These are phyloP conservation scores for Eustoma russellianum DNA, from an alignment of 257 asterid genomes.

Conservation along the genomic window DNA sequence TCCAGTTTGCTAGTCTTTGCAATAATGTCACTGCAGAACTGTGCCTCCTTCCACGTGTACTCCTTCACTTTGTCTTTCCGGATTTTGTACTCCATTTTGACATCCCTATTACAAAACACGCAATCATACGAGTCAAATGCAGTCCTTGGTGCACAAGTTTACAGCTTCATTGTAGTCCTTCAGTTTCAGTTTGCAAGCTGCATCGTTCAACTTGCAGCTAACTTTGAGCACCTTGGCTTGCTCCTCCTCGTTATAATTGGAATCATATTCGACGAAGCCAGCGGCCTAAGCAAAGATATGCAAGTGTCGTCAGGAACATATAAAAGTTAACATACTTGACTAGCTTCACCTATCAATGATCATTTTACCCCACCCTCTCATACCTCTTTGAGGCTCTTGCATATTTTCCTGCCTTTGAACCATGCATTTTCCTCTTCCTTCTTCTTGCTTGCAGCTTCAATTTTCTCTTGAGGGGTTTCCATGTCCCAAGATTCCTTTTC, in stretches of 20 bases:
- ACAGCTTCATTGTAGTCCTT: constrained; percentile 47
- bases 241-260: constrained; percentile 40
- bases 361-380: constrained; percentile 22
- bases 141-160: constrained; percentile 35
- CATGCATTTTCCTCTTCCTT: constrained; percentile 50
- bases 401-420: constrained; percentile 44
- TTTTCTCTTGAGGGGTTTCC: constrained; percentile 38
- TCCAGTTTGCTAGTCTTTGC: constrained; percentile 40
- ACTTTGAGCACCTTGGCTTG: constrained; percentile 31
- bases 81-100: constrained; percentile 41
- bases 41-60: constrained; percentile 44
- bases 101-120: constrained; percentile 33
- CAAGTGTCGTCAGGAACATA: constrained; percentile 3
- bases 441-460: constrained; percentile 41
- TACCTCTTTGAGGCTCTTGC: constrained; percentile 53
- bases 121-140: background rate
- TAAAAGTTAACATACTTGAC: background rate
- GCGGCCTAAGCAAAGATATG: constrained; percentile 26
- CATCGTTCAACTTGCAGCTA: constrained; percentile 41
- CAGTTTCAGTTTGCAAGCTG: constrained; percentile 58
- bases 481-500: constrained; percentile 67
- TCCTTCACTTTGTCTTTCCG: constrained; percentile 47
- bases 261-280: constrained; percentile 33
- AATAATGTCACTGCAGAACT: constrained; percentile 42
- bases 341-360: too few relatives aligned